Conservation (phyloP, 23 red algal genomes). For the Gracilaria vermiculophylla region DNA sequence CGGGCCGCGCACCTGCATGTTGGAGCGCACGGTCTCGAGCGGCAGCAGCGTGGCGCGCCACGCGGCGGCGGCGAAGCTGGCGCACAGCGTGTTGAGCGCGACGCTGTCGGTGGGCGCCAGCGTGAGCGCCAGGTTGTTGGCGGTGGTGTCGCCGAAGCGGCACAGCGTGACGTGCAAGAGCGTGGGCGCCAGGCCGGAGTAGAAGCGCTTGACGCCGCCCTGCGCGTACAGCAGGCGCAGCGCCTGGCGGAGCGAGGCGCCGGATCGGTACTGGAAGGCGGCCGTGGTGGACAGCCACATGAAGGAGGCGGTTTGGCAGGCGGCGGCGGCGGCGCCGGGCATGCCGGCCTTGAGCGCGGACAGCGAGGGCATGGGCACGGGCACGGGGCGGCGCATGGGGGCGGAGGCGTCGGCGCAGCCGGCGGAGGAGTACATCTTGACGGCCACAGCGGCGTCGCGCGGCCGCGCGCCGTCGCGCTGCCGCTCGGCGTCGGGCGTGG, state of each 20-base stretch:
- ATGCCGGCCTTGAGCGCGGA: constrained; percentile 52
- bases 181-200: constrained; percentile 40
- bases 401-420: background rate
- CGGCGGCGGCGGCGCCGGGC: constrained; percentile 57
- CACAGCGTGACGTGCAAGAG: constrained; percentile 53
- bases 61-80: constrained; percentile 27
- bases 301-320: constrained; percentile 40
- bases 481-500: background rate
- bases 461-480: background rate
- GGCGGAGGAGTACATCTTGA: constrained; percentile 1
- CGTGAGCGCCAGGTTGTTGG: constrained; percentile 34
- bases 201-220: constrained; percentile 58
- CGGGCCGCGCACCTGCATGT: constrained; percentile 59
- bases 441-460: background rate
- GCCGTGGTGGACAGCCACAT: constrained; percentile 61
- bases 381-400: background rate
- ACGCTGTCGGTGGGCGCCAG: constrained; percentile 26
- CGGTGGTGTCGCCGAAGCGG: constrained; percentile 59
- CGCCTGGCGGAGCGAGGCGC: background rate
- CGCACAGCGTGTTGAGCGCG: constrained; percentile 35
- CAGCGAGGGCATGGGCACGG: background rate
- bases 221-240: constrained; percentile 42
- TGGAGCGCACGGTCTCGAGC: constrained; percentile 48
- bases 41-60: constrained; percentile 48
- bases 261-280: constrained; percentile 69